A percentile compares a stretch with the other conserved stretches of the same genome.
Conservation (phyloP, 2,329 filamentous ascomycete genomes). For the Westerdykella sp. region DNA sequence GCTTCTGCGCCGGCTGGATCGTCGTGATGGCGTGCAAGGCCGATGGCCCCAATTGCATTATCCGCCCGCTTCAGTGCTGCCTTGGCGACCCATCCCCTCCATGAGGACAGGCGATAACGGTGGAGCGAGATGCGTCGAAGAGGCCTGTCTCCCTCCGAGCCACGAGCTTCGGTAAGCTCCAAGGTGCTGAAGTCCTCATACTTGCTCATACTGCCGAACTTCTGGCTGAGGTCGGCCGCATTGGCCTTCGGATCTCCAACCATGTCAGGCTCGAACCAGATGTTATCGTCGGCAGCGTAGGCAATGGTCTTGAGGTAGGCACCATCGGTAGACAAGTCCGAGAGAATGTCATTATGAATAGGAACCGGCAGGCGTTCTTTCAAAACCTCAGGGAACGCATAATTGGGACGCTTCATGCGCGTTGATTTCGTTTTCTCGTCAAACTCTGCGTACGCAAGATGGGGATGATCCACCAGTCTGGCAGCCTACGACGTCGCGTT, state of each 20-base stretch:
- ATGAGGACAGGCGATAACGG: slow-evolving; percentile 13
- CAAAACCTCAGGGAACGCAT: slow-evolving; percentile 26
- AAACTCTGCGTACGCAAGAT: slow-evolving; percentile 27
- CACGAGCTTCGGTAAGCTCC: slow-evolving; percentile 18
- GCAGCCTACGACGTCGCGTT: slow-evolving; percentile 10
- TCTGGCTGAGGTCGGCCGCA: slow-evolving; percentile 8
- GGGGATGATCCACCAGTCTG: slow-evolving; percentile 23
- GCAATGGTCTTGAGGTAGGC: slow-evolving; percentile 16
- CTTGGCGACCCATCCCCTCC: slow-evolving; percentile 10
- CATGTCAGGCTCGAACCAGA: slow-evolving; percentile 23
- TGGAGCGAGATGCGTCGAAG: slow-evolving; percentile 20
- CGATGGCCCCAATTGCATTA: slow-evolving; percentile 19
- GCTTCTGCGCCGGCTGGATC: slow-evolving; percentile 3
- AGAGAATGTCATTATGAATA: slow-evolving; percentile 21
- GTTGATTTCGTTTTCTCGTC: slow-evolving; percentile 18
- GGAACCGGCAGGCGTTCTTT: slow-evolving; percentile 20
- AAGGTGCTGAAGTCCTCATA: slow-evolving; percentile 24
- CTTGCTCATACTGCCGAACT: slow-evolving; percentile 12
- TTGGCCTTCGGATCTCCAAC: slow-evolving; percentile 19
- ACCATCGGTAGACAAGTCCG: slow-evolving; percentile 16
- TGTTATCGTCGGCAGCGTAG: slow-evolving; percentile 12
- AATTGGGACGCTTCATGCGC: slow-evolving; percentile 28
- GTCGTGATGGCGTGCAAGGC: slow-evolving; percentile 14
- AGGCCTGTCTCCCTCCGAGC: slow-evolving; percentile 9
- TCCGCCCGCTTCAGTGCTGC: slow-evolving; percentile 12